Evolutionary conservation across 1,284 basidiomycete genomes (phyloP).

Genomic region (Meira miltonrushii): DNA sequence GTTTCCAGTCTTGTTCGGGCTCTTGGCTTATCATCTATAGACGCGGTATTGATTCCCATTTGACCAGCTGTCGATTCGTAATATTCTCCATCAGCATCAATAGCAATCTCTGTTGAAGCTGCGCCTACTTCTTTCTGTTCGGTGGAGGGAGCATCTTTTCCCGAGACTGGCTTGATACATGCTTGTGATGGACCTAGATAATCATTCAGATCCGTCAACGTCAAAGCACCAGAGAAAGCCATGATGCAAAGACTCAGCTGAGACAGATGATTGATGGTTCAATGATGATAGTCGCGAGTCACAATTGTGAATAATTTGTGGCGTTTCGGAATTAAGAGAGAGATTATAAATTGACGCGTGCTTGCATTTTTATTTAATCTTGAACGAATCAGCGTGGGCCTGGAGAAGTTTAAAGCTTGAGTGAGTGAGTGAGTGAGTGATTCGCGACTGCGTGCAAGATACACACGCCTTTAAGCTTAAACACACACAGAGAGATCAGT

Average conservation of each 20-base stretch:
- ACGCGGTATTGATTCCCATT: background rate
- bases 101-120: constrained; percentile 74
- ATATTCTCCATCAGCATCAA: constrained; percentile 73
- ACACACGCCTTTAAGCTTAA: too few species aligned
- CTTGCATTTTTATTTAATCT: too few species aligned
- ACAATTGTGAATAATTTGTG: too few species aligned
- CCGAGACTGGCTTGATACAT: constrained; percentile 87
- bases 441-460: too few species aligned
- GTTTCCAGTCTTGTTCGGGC: constrained; percentile 44
- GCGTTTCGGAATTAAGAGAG: too few species aligned
- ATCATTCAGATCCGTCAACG: constrained; percentile 88
- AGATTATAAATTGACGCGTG: too few species aligned
- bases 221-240: constrained; percentile 82
- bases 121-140: constrained; percentile 24
- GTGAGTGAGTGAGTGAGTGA: too few species aligned
- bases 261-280: too few species aligned
- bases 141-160: constrained; percentile 56
- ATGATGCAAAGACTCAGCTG: constrained; percentile 55
- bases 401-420: too few species aligned
- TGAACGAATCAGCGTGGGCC: too few species aligned
- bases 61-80: constrained; percentile 59
- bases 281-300: too few species aligned
- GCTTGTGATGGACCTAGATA: constrained; percentile 95
- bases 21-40: constrained; percentile 35
- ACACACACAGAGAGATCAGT: too few species aligned